Evolutionary conservation across 441 rosid genomes (phyloP).

Genomic region (Eutrema salsugineum): DNA sequence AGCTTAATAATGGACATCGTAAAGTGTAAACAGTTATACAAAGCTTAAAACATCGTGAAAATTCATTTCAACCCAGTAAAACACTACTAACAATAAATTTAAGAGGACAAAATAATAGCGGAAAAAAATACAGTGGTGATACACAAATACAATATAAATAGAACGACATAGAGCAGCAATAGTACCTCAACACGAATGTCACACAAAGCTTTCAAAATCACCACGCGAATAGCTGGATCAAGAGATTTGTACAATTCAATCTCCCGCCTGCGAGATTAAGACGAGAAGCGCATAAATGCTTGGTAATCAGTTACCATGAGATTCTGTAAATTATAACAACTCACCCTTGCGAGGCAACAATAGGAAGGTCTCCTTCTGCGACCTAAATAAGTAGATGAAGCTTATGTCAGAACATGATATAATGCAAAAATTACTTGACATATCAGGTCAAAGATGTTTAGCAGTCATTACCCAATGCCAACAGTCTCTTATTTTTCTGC

Average conservation of each 20-base stretch:
- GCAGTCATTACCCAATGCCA: slow-evolving; percentile 93
- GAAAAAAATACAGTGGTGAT: not conserved
- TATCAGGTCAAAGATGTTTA: slow-evolving; percentile 27
- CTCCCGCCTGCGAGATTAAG: slow-evolving; percentile 59
- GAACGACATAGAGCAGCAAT: not conserved
- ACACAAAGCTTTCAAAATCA: slow-evolving; percentile 92
- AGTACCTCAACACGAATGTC: slow-evolving; percentile 99
- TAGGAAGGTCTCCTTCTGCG: slow-evolving; percentile 96
- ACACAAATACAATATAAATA: not conserved
- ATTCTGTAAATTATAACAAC: slow-evolving; percentile 34
- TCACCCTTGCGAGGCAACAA: slow-evolving; percentile 97
- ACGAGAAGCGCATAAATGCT: slow-evolving; percentile 30
- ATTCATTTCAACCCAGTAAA: not conserved
- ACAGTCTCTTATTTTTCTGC: slow-evolving; percentile 98
- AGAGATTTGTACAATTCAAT: slow-evolving; percentile 73
- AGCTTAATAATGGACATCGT: not conserved
- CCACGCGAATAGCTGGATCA: slow-evolving; percentile 94
- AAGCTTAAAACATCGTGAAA: not conserved
- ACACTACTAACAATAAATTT: not conserved
- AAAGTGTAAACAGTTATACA: not conserved
- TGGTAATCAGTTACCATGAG: slow-evolving; percentile 4
- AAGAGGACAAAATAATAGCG: not conserved
- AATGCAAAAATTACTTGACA: slow-evolving; percentile 13
- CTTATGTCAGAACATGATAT: slow-evolving; percentile 19
- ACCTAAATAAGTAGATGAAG: slow-evolving; percentile 52